A percentile compares a stretch with the other conserved stretches of the same genome.
Evolutionary conservation across 2,329 filamentous ascomycete species (phyloP).

Genomic region (Penicillium sp.): DNA sequence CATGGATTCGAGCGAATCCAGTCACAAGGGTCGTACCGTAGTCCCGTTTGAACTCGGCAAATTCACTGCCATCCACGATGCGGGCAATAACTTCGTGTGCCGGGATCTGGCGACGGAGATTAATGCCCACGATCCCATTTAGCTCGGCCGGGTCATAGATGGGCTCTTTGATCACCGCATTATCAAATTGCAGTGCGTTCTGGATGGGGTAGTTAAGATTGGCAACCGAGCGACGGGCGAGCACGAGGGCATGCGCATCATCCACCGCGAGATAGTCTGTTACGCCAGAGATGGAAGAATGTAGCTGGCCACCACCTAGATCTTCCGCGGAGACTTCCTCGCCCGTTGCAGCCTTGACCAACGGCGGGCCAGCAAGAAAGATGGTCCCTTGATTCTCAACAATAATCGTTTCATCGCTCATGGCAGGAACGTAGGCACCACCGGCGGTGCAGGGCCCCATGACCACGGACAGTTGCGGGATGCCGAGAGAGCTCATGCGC

Average conservation of each 20-base stretch:
- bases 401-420: slow-evolving; percentile 97
- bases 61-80: slow-evolving; percentile 83
- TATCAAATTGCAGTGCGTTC: slow-evolving; percentile 25
- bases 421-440: slow-evolving; percentile 90
- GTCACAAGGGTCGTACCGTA: slow-evolving; percentile 88
- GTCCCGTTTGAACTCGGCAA: slow-evolving; percentile 89
- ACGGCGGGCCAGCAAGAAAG: slow-evolving; percentile 86
- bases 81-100: slow-evolving; percentile 88
- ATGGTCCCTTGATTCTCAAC: slow-evolving; percentile 95
- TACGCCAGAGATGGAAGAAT: slow-evolving; percentile 85
- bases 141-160: slow-evolving; percentile 75
- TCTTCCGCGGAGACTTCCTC: slow-evolving; percentile 88
- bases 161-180: slow-evolving; percentile 59
- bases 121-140: slow-evolving; percentile 81
- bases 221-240: slow-evolving; percentile 73
- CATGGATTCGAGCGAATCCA: slow-evolving; percentile 84
- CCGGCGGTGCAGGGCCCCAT: slow-evolving; percentile 97
- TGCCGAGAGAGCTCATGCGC: slow-evolving; percentile 78
- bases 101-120: slow-evolving; percentile 76
- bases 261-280: slow-evolving; percentile 93
- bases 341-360: slow-evolving; percentile 93
- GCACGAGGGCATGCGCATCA: slow-evolving; percentile 82
- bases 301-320: slow-evolving; percentile 80
- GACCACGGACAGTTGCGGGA: slow-evolving; percentile 89
- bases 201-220: slow-evolving; percentile 81